phyloP scores from a whole-genome alignment of 108 stramenopile species.

The Epithemia pelagica region DNA sequence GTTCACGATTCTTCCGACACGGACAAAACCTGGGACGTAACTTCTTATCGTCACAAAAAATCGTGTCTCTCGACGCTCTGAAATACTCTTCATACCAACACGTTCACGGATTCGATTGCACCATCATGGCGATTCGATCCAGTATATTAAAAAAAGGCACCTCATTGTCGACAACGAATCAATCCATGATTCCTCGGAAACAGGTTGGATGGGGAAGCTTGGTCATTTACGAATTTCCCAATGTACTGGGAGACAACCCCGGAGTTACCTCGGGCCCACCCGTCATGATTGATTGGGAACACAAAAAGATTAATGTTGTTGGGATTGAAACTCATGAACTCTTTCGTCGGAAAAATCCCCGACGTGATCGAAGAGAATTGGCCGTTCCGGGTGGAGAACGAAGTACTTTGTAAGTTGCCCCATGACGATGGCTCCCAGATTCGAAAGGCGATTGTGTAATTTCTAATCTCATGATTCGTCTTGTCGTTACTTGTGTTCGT shows the following conservation, averaged over 20 bases:
- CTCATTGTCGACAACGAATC: background rate
- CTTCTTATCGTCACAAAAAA: too few relatives aligned
- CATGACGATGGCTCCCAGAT: background rate
- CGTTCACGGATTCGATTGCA: background rate
- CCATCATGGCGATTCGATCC: background rate
- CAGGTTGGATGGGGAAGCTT: conserved; percentile 9
- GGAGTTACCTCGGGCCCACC: conserved; percentile 3
- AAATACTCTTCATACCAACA: too few relatives aligned
- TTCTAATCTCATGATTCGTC: too few relatives aligned
- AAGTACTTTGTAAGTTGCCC: conserved; percentile 5
- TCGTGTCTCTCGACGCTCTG: too few relatives aligned
- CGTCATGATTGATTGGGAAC: conserved; percentile 7
- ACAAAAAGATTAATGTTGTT: conserved; percentile 1
- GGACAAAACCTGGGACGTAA: too few relatives aligned
- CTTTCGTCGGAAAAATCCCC: conserved; percentile 1
- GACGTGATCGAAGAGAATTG: conserved; percentile 1
- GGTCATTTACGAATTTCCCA: conserved; percentile 6
- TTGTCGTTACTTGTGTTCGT: too few relatives aligned
- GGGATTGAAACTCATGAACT: conserved; percentile 7
- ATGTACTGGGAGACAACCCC: conserved; percentile 11
- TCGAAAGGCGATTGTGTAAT: background rate
- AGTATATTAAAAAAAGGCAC: background rate
- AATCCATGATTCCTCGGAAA: too few relatives aligned
- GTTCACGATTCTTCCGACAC: too few relatives aligned
- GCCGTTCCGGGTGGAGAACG: conserved; percentile 8